Evolutionary conservation across 176 grass and related monocot species (phyloP).

Genomic region (Phyllostachys edulis): DNA sequence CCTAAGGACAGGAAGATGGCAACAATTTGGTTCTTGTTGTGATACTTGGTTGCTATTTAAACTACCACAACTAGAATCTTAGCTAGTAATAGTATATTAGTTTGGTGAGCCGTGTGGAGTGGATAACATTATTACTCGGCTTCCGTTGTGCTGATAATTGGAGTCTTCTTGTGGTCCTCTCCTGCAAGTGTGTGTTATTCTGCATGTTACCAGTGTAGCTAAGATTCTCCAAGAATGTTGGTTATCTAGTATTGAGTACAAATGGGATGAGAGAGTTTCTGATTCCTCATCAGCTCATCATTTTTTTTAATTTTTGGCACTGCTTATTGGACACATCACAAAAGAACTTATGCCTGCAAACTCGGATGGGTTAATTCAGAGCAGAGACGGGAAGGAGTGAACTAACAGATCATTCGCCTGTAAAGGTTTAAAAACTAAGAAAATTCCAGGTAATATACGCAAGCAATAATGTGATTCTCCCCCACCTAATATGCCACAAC

Average conservation of each 20-base stretch:
- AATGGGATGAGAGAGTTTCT: not conserved
- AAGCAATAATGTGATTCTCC: not conserved
- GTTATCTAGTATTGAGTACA: not conserved
- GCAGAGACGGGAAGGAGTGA: not conserved
- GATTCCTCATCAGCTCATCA: not conserved
- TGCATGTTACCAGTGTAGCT: not conserved
- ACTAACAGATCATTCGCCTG: not conserved
- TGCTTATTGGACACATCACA: not conserved
- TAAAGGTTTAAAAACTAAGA: not conserved
- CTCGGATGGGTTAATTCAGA: not conserved
- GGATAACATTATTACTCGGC: not conserved
- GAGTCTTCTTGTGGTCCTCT: not conserved
- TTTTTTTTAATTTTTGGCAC: not conserved
- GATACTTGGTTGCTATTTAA: not conserved
- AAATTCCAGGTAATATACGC: not conserved
- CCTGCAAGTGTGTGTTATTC: not conserved
- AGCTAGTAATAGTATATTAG: not conserved
- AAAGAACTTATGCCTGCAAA: not conserved
- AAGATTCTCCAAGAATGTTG: not conserved
- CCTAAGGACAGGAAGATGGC: not conserved
- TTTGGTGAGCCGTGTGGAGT: not conserved
- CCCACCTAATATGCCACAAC: constrained; percentile 16
- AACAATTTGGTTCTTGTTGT: not conserved
- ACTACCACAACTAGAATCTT: not conserved
- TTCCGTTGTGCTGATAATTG: not conserved